A percentile compares a stretch with the other conserved stretches of the same genome.
phyloP scores from a whole-genome alignment of 192 early-diverging fungal genomes.

The Linnemannia zychae region DNA sequence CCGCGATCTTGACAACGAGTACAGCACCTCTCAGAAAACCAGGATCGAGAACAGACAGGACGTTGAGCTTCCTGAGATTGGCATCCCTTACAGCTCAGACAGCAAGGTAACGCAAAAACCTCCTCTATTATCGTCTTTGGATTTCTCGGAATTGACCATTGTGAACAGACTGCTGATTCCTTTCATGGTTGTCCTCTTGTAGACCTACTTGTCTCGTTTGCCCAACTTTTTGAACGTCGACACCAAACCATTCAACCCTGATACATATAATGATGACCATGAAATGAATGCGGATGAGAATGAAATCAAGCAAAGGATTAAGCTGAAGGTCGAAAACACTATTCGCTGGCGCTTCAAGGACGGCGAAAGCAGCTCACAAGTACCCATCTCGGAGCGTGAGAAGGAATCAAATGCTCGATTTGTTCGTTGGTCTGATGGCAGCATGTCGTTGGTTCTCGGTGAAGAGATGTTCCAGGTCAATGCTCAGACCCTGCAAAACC shows the following conservation, averaged over 20 bases:
- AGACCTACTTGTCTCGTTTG: constrained; percentile 65
- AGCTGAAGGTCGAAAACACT: constrained; percentile 74
- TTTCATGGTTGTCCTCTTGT: not conserved
- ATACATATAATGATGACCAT: constrained; percentile 61
- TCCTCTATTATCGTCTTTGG: not conserved
- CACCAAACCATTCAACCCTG: constrained; percentile 72
- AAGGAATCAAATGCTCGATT: constrained; percentile 84
- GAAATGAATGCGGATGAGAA: constrained; percentile 58
- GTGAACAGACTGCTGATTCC: not conserved
- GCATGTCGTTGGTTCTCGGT: constrained; percentile 79
- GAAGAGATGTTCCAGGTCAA: constrained; percentile 81
- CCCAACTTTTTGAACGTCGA: constrained; percentile 80
- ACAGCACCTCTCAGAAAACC: constrained; percentile 15
- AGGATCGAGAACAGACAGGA: constrained; percentile 41
- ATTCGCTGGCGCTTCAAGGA: constrained; percentile 80
- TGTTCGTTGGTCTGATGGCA: constrained; percentile 84
- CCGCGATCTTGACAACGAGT: constrained; percentile 31
- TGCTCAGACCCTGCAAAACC: constrained; percentile 61
- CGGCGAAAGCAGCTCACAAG: constrained; percentile 56
- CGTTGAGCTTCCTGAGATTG: constrained; percentile 46
- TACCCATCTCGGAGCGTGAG: constrained; percentile 41
- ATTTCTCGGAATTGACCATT: no score
- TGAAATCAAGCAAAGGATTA: constrained; percentile 56
- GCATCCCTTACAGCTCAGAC: constrained; percentile 44
- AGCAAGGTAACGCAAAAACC: constrained; percentile 26